These are phyloP conservation scores for Hyaloscypha finlandica DNA, from an alignment of 495 filamentous ascomycete genomes.

Conservation along the genomic window DNA sequence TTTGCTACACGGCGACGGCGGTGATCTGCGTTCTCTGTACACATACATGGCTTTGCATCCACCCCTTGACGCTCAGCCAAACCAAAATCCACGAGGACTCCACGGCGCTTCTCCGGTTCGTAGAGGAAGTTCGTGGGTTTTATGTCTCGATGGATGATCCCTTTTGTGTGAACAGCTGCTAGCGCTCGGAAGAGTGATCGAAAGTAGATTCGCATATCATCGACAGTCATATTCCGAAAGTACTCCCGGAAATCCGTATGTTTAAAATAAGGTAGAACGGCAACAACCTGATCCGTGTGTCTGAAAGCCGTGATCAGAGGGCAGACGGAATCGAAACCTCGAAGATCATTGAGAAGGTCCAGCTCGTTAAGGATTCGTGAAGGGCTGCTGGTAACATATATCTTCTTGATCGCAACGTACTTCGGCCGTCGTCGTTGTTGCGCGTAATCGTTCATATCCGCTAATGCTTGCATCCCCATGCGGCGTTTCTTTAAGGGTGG, in stretches of 20 bases:
- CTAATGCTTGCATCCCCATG: slow-evolving; percentile 17
- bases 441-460: slow-evolving; percentile 29
- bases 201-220: slow-evolving; percentile 87
- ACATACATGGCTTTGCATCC: slow-evolving; percentile 74
- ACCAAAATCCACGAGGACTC: slow-evolving; percentile 95
- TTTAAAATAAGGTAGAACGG: slow-evolving; percentile 91
- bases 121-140: slow-evolving; percentile 99
- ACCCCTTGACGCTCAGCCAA: slow-evolving; percentile 81
- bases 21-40: slow-evolving; percentile 50
- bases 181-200: slow-evolving; percentile 85
- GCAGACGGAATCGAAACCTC: slow-evolving; percentile 79
- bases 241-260: slow-evolving; percentile 96
- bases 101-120: slow-evolving; percentile 75
- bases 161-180: slow-evolving; percentile 73
- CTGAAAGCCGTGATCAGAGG: slow-evolving; percentile 96
- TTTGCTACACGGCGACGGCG: slow-evolving; percentile 41
- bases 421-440: slow-evolving; percentile 52
- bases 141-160: slow-evolving; percentile 94
- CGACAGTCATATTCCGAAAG: slow-evolving; percentile 81
- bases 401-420: slow-evolving; percentile 97
- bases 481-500: slow-evolving; percentile 55
- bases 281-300: slow-evolving; percentile 90
- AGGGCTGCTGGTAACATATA: slow-evolving; percentile 96
- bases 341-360: slow-evolving; percentile 89
- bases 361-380: slow-evolving; percentile 94